These are phyloP conservation scores for Aphanocladium album DNA, from an alignment of 2,329 filamentous ascomycete genomes.

Conservation along the genomic window DNA sequence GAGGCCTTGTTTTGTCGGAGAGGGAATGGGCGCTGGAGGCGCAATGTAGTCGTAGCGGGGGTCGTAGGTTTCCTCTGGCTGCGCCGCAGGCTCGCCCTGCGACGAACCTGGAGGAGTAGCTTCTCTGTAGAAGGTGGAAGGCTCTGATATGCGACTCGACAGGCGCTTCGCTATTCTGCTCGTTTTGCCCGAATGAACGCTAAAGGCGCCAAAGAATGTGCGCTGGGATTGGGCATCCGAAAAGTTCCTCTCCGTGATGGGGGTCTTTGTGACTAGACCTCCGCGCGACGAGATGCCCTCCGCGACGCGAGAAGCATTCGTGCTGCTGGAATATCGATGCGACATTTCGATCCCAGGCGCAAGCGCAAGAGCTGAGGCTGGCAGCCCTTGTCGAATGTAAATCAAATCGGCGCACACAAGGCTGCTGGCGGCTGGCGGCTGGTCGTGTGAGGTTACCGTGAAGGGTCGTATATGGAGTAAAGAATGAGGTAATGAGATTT, in stretches of 20 bases:
- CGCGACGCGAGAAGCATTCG: conserved; percentile 5
- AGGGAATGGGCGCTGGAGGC: conserved; percentile 20
- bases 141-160: background rate
- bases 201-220: background rate
- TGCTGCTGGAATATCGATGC: conserved; percentile 6
- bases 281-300: background rate
- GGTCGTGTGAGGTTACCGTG: background rate
- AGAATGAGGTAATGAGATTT: background rate
- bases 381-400: background rate
- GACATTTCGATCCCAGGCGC: background rate
- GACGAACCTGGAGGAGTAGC: conserved; percentile 27
- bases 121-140: conserved; percentile 37
- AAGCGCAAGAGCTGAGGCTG: background rate
- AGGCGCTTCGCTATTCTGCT: conserved; percentile 12
- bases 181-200: background rate
- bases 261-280: background rate
- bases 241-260: background rate
- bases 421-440: background rate
- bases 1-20: conserved; percentile 21
- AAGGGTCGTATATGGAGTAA: background rate
- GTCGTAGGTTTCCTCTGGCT: conserved; percentile 16
- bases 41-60: conserved; percentile 22
- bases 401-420: background rate
- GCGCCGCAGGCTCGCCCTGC: conserved; percentile 18
- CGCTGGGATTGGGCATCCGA: background rate